A percentile compares a stretch with the other conserved stretches of the same genome.
Conservation (phyloP, 2,329 filamentous ascomycete genomes). For the Ramichloridium luteum region DNA sequence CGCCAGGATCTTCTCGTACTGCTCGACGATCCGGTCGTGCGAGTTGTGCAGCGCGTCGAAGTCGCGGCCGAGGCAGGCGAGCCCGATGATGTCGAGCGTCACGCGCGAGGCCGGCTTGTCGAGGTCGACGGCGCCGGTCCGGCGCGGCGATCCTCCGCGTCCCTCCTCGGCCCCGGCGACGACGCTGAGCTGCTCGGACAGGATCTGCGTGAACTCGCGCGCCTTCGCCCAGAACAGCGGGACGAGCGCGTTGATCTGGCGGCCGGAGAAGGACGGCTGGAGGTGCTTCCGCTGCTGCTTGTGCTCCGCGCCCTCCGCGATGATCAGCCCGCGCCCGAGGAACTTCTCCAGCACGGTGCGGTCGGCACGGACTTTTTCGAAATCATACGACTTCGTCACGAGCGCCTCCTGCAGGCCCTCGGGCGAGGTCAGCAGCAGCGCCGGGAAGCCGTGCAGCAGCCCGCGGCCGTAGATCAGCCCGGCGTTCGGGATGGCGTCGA, state of each 20-base stretch:
- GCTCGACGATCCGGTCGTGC: neutral
- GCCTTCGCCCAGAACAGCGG: constrained; percentile 31
- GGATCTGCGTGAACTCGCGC: constrained; percentile 27
- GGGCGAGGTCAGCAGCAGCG: constrained; percentile 55
- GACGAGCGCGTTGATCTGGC: constrained; percentile 53
- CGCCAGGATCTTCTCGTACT: constrained; percentile 2
- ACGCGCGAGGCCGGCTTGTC: constrained; percentile 2
- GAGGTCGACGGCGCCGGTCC: neutral
- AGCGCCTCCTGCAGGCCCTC: neutral
- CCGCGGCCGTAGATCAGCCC: constrained; percentile 26
- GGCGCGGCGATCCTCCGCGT: too few species aligned
- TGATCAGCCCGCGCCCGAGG: constrained; percentile 37
- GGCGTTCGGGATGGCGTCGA: constrained; percentile 2
- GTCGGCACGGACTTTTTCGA: constrained; percentile 48
- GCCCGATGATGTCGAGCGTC: constrained; percentile 7
- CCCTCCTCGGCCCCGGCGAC: too few species aligned
- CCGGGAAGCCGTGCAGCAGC: constrained; percentile 51
- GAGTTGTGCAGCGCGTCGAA: constrained; percentile 4
- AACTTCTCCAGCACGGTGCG: constrained; percentile 6
- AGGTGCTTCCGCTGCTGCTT: constrained; percentile 54
- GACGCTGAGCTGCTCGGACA: constrained; percentile 8
- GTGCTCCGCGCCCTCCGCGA: constrained; percentile 38
- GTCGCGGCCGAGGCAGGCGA: constrained; percentile 6
- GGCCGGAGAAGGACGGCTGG: constrained; percentile 67
- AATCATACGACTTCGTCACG: constrained; percentile 54